phyloP scores from a whole-genome alignment of 495 filamentous ascomycete species.

The Daldinia bambusicola region DNA sequence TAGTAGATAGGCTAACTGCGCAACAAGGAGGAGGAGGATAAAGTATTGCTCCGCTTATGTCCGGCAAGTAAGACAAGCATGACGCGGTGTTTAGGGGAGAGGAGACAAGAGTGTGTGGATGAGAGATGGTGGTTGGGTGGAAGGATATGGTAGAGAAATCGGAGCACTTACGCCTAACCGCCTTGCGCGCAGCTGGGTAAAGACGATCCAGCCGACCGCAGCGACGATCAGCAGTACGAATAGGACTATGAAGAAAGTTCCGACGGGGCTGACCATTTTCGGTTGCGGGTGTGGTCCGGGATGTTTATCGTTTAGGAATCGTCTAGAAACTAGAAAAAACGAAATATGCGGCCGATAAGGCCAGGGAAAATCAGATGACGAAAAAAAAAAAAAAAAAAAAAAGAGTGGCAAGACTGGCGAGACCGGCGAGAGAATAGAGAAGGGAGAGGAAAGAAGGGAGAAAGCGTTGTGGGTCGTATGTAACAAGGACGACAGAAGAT shows the following conservation, averaged over 20 bases:
- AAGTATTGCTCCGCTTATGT: slow-evolving; percentile 28
- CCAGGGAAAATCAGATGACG: slow-evolving; percentile 9
- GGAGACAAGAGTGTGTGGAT: slow-evolving; percentile 36
- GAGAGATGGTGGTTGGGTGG: slow-evolving; percentile 6
- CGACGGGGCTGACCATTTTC: slow-evolving; percentile 57
- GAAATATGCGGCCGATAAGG: slow-evolving; percentile 12
- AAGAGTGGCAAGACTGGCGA: slow-evolving; percentile 24
- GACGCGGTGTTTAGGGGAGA: slow-evolving; percentile 32
- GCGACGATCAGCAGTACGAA: slow-evolving; percentile 60
- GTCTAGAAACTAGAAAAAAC: slow-evolving; percentile 3
- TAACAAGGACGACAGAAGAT: slow-evolving; percentile 14
- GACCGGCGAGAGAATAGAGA: not conserved
- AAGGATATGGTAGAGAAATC: not conserved
- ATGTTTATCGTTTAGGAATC: slow-evolving; percentile 21
- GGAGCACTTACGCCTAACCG: slow-evolving; percentile 64
- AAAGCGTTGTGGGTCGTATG: slow-evolving; percentile 15
- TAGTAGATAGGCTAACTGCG: not conserved
- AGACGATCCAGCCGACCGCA: slow-evolving; percentile 62
- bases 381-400: not conserved
- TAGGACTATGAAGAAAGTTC: slow-evolving; percentile 61
- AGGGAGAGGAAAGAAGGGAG: not conserved
- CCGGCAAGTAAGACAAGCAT: slow-evolving; percentile 36
- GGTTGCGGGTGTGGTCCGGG: slow-evolving; percentile 25
- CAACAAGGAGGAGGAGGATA: not conserved
- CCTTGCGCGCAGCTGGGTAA: slow-evolving; percentile 68